phyloP scores from a whole-genome alignment of 2,329 filamentous ascomycete species.

The Monosporascus sp. region DNA sequence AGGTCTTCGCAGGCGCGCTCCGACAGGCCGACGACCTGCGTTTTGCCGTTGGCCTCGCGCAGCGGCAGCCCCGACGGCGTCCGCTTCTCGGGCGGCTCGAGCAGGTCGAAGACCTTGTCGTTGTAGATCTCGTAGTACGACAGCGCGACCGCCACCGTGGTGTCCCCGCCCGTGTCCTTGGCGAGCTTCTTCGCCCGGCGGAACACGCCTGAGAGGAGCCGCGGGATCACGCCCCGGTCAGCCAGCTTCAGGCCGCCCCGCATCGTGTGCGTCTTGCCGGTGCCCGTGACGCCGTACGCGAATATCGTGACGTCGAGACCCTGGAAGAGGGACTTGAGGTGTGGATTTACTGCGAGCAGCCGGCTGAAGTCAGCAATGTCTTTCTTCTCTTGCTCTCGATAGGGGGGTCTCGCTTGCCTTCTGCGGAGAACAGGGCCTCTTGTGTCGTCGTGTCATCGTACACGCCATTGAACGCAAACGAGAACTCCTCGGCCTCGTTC shows the following conservation, averaged over 20 bases:
- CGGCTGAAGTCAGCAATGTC: slow-evolving; percentile 9
- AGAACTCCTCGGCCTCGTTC: slow-evolving; percentile 85
- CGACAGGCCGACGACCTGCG: slow-evolving; percentile 77
- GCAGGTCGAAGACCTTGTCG: slow-evolving; percentile 88
- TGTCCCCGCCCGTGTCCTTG: slow-evolving; percentile 69
- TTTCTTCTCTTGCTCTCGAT: background rate
- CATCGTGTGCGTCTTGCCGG: slow-evolving; percentile 96
- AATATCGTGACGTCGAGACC: slow-evolving; percentile 87
- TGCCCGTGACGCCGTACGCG: slow-evolving; percentile 88
- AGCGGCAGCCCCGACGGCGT: slow-evolving; percentile 74
- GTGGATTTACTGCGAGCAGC: slow-evolving; percentile 64
- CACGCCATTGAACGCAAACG: slow-evolving; percentile 90
- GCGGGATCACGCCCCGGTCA: slow-evolving; percentile 82
- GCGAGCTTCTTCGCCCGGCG: slow-evolving; percentile 77
- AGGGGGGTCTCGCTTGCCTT: slow-evolving; percentile 51
- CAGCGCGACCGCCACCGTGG: slow-evolving; percentile 66
- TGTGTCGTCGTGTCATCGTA: slow-evolving; percentile 78
- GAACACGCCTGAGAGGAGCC: slow-evolving; percentile 80
- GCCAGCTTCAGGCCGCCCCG: slow-evolving; percentile 80
- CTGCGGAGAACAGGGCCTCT: slow-evolving; percentile 80
- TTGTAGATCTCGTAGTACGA: slow-evolving; percentile 98
- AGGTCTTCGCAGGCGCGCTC: slow-evolving; percentile 77
- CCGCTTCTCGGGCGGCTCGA: slow-evolving; percentile 82
- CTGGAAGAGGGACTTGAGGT: slow-evolving; percentile 86
- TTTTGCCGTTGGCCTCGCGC: slow-evolving; percentile 78